phyloP scores from a whole-genome alignment of 225 moss, liverwort and hornwort species.

The Pseudoscleropodium purum region DNA sequence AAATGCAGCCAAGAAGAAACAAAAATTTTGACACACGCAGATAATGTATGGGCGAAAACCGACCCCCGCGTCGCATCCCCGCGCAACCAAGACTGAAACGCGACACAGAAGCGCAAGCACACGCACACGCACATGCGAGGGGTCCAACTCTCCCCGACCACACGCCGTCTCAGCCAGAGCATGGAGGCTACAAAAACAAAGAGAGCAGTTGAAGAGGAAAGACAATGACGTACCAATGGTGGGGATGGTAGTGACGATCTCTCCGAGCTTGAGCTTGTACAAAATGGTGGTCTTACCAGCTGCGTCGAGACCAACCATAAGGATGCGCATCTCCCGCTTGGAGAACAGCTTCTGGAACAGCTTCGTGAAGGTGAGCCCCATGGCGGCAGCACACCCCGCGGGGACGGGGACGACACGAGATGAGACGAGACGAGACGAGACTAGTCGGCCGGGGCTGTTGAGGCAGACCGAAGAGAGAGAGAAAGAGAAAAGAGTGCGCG shows the following conservation, averaged over 20 bases:
- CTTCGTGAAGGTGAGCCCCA: slow-evolving; percentile 98
- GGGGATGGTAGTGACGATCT: slow-evolving; percentile 90
- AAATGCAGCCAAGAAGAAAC: not conserved
- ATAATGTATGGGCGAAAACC: no score
- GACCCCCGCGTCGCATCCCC: not conserved
- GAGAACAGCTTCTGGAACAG: slow-evolving; percentile 82
- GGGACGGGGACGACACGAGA: not conserved
- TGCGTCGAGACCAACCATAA: slow-evolving; percentile 97
- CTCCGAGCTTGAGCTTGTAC: slow-evolving; percentile 90
- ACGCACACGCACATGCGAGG: no score
- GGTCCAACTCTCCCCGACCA: not conserved
- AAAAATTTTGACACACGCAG: not conserved
- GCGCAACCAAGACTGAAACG: not conserved
- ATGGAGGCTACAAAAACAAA: no score
- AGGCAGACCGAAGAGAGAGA: not conserved
- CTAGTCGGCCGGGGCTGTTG: fast-evolving
- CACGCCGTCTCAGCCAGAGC: not conserved
- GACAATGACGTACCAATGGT: slow-evolving; percentile 40
- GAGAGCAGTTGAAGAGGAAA: no score
- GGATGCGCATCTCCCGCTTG: slow-evolving; percentile 95
- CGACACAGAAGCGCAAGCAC: no score
- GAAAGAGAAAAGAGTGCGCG: not conserved
- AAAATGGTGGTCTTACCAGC: slow-evolving; percentile 92
- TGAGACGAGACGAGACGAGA: not conserved
- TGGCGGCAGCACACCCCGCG: slow-evolving; percentile 27